Base-by-base conservation (phyloP, 225 moss, liverwort and hornwort genomes). In the Marchantia paleacea region DNA sequence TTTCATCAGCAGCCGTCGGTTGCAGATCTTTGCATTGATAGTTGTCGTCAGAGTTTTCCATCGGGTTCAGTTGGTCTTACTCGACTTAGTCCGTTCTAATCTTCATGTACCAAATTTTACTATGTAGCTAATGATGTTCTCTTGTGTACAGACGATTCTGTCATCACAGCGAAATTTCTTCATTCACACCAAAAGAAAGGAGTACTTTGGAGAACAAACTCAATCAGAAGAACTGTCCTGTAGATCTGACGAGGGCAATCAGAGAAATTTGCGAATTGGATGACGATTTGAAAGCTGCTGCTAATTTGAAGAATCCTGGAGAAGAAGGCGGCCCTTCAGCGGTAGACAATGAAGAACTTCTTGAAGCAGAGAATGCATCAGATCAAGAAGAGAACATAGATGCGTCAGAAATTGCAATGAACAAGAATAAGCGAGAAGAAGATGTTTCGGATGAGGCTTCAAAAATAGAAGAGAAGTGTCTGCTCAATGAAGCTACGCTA, bases 161-260 rank as follows among this genome's bases (percentile, higher is more conserved):
- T 53, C 85, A 85, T 76, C 58, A 83, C 22, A 83, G 83, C 54
- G 88, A 88, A 78, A 53, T 88, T 58, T 55, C 78, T 53, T 84
- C 83, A 13, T 88, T 88, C 73, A 88, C 88, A 13, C 69, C 88
- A 53, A 83, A 84, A 63, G 88, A 88, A 72, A 85, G 88, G 75
- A 88, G 68, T 79, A 73, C 51, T 26, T 81, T 88, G 25, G 70
- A 83, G 20, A 82, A 74, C 26, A 88, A 88, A 62, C 76, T 88
- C 10, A 80, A 79, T 19, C 83, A 85, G 81, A 88, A 85, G 77
- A 85, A 85, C 55, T 57, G 80, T 9, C 75, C 83, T 2, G 31
- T 54, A n/a, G 85, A 83, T 68, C 69, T 88, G 16, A 52, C 69
- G 29, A 78, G 78, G 60, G 88, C 88, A 51, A 88, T 88, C 81